Percentiles rank a stretch among this genome's conserved stretches.
phyloP scores from a whole-genome alignment of 164 flowering plant genomes.

The Houttuynia cordata region DNA sequence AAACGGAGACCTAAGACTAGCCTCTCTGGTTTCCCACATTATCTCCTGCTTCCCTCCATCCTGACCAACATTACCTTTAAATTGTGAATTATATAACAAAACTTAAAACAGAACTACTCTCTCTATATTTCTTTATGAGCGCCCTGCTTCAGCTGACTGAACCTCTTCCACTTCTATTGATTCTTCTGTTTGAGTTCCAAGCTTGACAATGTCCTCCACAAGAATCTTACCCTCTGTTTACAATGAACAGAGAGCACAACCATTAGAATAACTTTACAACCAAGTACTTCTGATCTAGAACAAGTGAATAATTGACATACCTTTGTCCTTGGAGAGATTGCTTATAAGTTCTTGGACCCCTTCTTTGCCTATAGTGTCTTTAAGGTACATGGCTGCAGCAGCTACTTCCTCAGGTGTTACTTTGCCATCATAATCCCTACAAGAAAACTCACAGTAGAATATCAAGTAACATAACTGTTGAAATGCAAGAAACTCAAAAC shows the following conservation, averaged over 20 bases:
- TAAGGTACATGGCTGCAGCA: constrained; percentile 64
- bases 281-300: background rate
- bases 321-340: constrained; percentile 71
- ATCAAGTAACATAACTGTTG: background rate
- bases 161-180: background rate
- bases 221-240: constrained; percentile 64
- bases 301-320: constrained; percentile 25
- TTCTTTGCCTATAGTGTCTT: constrained; percentile 57
- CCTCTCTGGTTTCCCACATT: background rate
- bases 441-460: constrained; percentile 2
- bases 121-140: background rate
- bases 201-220: constrained; percentile 56
- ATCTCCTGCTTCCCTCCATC: background rate
- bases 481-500: background rate
- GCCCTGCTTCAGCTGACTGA: background rate
- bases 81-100: too few relatives aligned
- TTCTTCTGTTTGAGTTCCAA: constrained; percentile 1
- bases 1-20: too few relatives aligned
- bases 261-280: background rate
- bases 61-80: background rate
- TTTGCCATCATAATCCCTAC: constrained; percentile 85
- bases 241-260: constrained; percentile 1
- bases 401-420: constrained; percentile 85
- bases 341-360: constrained; percentile 70
- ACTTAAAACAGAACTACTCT: too few relatives aligned